These are phyloP conservation scores for Eremochloa ophiuroides DNA, from an alignment of 176 grass and related monocot genomes.

Conservation along the genomic window DNA sequence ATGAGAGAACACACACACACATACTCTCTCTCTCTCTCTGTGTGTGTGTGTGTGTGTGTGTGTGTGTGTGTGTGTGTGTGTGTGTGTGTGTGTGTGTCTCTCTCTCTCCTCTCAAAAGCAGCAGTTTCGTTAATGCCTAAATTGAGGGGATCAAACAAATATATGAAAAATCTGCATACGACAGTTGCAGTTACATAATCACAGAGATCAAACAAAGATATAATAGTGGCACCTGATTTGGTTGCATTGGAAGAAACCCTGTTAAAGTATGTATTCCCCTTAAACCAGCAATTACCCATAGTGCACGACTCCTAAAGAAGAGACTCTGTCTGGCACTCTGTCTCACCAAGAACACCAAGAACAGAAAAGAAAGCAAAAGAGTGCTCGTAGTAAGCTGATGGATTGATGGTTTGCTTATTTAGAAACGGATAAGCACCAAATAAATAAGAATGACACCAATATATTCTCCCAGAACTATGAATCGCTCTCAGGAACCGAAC, in stretches of 20 bases:
- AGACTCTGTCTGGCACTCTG: background rate
- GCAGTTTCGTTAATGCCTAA: background rate
- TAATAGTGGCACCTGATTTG: slow-evolving; percentile 57
- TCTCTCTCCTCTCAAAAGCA: background rate
- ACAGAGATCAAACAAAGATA: slow-evolving; percentile 29
- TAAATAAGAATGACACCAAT: background rate
- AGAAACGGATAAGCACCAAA: background rate
- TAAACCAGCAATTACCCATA: slow-evolving; percentile 77
- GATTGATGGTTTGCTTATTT: background rate
- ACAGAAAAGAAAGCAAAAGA: background rate
- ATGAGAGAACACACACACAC: background rate
- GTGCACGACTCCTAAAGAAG: slow-evolving; percentile 3
- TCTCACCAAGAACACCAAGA: slow-evolving; percentile 26
- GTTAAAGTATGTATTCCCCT: slow-evolving; percentile 47
- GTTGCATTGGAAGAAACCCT: slow-evolving; percentile 74
- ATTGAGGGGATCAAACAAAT: slow-evolving; percentile 11
- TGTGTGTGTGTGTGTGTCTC: no score
- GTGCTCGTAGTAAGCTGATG: background rate
- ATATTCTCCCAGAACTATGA: background rate
- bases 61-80: no score
- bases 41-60: no score
- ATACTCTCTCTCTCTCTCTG: no score
- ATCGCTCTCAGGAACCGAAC: background rate
- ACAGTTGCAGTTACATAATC: background rate
- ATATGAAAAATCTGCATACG: background rate